These are phyloP conservation scores for Dujonia santamariae DNA, from an alignment of 1,139 yeast genomes.

Conservation along the genomic window DNA sequence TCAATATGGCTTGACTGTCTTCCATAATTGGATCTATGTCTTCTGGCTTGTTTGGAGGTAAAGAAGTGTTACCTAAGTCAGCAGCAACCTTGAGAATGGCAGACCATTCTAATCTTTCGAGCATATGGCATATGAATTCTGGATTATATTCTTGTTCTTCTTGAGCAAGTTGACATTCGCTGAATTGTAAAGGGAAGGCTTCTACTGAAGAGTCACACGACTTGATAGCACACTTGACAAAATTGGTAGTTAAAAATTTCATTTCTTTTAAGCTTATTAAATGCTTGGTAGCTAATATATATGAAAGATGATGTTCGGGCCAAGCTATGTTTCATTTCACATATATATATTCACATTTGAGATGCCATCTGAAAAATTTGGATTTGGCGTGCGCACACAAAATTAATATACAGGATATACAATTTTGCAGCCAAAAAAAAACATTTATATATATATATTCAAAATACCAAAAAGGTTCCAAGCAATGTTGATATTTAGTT, in stretches of 20 bases:
- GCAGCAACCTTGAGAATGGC: slow-evolving; percentile 75
- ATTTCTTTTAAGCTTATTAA: slow-evolving; percentile 31
- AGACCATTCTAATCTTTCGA: slow-evolving; percentile 84
- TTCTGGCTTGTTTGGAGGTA: slow-evolving; percentile 69
- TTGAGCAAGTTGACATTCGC: slow-evolving; percentile 69
- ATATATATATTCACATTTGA: not conserved
- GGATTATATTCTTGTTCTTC: slow-evolving; percentile 84
- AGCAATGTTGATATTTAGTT: no score
- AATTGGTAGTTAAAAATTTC: slow-evolving; percentile 94
- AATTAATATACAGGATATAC: not conserved
- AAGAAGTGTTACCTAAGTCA: slow-evolving; percentile 66
- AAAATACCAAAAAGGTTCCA: no score
- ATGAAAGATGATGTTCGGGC: not conserved
- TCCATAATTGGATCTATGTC: slow-evolving; percentile 49
- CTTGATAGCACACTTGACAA: slow-evolving; percentile 90
- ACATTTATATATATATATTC: no score
- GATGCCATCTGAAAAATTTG: slow-evolving; percentile 4
- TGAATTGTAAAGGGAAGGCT: slow-evolving; percentile 77
- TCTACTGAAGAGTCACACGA: slow-evolving; percentile 70
- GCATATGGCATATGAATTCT: slow-evolving; percentile 71
- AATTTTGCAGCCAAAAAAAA: not conserved
- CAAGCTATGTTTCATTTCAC: no score
- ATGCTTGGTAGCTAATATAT: not conserved
- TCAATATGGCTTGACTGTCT: slow-evolving; percentile 61
- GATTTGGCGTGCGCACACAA: not conserved